Base-by-base conservation (phyloP, 495 filamentous ascomycete species). In the Emericellopsis terricola region DNA sequence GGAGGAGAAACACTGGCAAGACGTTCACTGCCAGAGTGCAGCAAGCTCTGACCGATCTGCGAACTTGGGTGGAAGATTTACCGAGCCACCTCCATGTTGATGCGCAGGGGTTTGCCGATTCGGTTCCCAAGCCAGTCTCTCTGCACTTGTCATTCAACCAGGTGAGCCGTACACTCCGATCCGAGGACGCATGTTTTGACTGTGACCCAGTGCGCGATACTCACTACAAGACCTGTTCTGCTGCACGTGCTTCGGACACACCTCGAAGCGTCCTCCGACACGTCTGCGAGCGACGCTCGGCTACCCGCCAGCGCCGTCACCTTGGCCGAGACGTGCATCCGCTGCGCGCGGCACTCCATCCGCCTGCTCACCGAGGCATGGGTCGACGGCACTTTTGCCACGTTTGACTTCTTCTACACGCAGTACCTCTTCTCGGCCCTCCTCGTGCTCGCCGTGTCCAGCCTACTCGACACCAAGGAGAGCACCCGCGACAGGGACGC, bases 381-480 rank as follows among this genome's bases (percentile, higher is more conserved):
- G 56, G 55, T 62, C 29, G 56, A 56, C 38, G 60, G 56, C 17
- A 52, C 60, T 7, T 53, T 62, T 31, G 52, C 57, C 0, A 52
- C 52, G 5, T 64, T 60, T 37, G 60, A 57, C 14, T 64, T 58
- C 43, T 62, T 62, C 41, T 53, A 59, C 40, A 52, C 58, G 1
- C 56, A 60, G 36, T 64, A 62, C 35, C 55, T 64, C 11, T 64
- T 64, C 37, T 62, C 60, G 16, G 51, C 53, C 0, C 51, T 51
- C 1, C 41, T 59, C 1, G 52, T 59, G 11, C 41, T 64, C 4
- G 53, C 58, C 21, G 60, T 62, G 50, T 60, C 58, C 20, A 53
- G 47, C 33, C 56, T 60, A 6, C 6, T 26, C 6, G 11, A 6
- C 11, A 6, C 23, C 23, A 26, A 26, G 6, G 23, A 26, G 11